A percentile compares a stretch with the other conserved stretches of the same genome.
Conservation (phyloP, 805 yeast genomes). For the Candida tallmaniae region DNA sequence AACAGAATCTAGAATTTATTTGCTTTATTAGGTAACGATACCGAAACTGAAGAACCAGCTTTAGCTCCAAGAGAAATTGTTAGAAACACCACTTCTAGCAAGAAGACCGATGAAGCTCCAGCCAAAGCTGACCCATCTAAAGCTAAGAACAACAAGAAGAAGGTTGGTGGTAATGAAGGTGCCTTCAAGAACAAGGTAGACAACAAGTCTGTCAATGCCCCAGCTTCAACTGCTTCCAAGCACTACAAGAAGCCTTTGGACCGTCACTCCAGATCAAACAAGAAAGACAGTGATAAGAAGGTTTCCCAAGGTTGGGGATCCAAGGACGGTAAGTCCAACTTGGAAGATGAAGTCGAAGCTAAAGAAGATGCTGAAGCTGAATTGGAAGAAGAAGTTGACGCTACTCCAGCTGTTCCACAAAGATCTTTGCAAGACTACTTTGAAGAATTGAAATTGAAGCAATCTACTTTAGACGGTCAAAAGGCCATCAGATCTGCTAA, state of each 20-base stretch:
- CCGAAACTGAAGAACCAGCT: slow-evolving; percentile 67
- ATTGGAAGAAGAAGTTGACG: slow-evolving; percentile 44
- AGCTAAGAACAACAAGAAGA: slow-evolving; percentile 71
- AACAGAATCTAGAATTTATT: slow-evolving; percentile 62
- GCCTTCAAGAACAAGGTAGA: slow-evolving; percentile 70
- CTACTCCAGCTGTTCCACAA: slow-evolving; percentile 33
- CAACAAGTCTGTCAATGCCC: slow-evolving; percentile 65
- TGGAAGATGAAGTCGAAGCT: slow-evolving; percentile 58
- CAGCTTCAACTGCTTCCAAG: slow-evolving; percentile 49
- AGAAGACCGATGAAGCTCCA: slow-evolving; percentile 81
- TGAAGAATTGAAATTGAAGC: slow-evolving; percentile 54
- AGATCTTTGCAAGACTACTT: slow-evolving; percentile 86
- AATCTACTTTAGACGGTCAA: slow-evolving; percentile 34
- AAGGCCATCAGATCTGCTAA: slow-evolving; percentile 46
- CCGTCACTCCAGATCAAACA: slow-evolving; percentile 83
- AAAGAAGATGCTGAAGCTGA: slow-evolving; percentile 33
- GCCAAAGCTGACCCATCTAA: slow-evolving; percentile 75
- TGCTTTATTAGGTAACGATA: slow-evolving; percentile 84
- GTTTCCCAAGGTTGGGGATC: slow-evolving; percentile 88
- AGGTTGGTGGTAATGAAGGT: slow-evolving; percentile 82
- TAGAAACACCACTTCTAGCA: slow-evolving; percentile 77
- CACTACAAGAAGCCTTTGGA: slow-evolving; percentile 61
- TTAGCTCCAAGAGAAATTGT: slow-evolving; percentile 67
- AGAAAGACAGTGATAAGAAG: slow-evolving; percentile 81
- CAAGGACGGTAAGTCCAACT: slow-evolving; percentile 57